These are phyloP conservation scores for Yarrowia keelungensis DNA, from an alignment of 805 yeast genomes.

Conservation along the genomic window DNA sequence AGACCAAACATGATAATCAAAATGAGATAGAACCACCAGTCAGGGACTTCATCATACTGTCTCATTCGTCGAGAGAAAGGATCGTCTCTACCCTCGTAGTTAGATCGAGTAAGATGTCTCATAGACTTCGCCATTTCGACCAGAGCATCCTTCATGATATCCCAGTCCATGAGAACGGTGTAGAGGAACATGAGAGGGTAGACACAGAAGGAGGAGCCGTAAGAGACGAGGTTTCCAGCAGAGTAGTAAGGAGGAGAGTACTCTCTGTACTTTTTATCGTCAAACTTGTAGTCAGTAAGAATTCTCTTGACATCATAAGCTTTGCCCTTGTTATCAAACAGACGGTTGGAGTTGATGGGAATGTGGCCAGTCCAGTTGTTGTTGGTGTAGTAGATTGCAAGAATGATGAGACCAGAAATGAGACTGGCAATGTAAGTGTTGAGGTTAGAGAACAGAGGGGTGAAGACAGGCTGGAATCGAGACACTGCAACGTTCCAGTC, in stretches of 20 bases:
- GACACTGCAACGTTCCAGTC: slow-evolving; percentile 52
- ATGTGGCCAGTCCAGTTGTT: slow-evolving; percentile 65
- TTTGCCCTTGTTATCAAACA: slow-evolving; percentile 61
- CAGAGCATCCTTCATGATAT: slow-evolving; percentile 43
- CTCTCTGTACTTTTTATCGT: slow-evolving; percentile 56
- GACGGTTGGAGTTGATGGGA: slow-evolving; percentile 62
- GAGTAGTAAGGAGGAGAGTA: slow-evolving; percentile 72
- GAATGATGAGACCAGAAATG: slow-evolving; percentile 49
- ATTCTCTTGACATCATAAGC: slow-evolving; percentile 58
- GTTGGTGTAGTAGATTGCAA: slow-evolving; percentile 61
- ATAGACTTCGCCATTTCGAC: slow-evolving; percentile 12
- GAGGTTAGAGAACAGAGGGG: slow-evolving; percentile 41
- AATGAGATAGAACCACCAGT: slow-evolving; percentile 68
- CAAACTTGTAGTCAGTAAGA: slow-evolving; percentile 50
- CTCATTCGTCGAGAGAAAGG: slow-evolving; percentile 53
- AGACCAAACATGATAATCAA: slow-evolving; percentile 55
- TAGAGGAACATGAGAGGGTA: slow-evolving; percentile 53
- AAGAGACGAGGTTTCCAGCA: slow-evolving; percentile 56
- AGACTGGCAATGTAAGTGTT: slow-evolving; percentile 40
- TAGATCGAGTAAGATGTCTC: slow-evolving; percentile 2
- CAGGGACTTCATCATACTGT: slow-evolving; percentile 72
- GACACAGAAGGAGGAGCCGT: slow-evolving; percentile 63
- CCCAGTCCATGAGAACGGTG: slow-evolving; percentile 39
- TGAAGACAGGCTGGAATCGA: slow-evolving; percentile 40
- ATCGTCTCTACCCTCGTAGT: slow-evolving; percentile 41